phyloP scores from a whole-genome alignment of 2,329 filamentous ascomycete genomes.

The Penicillium polonicum region DNA sequence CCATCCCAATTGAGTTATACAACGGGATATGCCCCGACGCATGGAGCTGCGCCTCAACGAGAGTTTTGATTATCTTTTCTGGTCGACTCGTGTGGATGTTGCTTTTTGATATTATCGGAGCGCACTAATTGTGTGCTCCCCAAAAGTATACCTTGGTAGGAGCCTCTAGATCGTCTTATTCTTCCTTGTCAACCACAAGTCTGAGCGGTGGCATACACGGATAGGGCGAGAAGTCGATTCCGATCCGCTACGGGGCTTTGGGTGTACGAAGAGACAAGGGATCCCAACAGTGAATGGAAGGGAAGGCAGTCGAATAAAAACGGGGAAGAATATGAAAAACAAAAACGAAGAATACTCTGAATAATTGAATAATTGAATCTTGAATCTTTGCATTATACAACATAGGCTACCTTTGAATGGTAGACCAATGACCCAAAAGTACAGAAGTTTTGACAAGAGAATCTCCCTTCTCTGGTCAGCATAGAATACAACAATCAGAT shows the following conservation, averaged over 20 bases:
- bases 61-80: conserved; percentile 24
- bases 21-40: conserved; percentile 27
- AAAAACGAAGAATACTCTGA: not conserved
- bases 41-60: conserved; percentile 30
- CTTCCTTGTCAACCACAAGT: not conserved
- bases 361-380: not conserved
- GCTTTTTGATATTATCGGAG: not conserved
- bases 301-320: not conserved
- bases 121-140: not conserved
- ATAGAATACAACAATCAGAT: not conserved
- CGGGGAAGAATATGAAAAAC: not conserved
- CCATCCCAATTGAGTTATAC: conserved; percentile 32
- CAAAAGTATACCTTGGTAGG: conserved; percentile 9
- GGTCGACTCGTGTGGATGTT: not conserved
- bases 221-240: not conserved
- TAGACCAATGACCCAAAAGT: not conserved
- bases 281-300: not conserved
- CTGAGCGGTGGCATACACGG: not conserved
- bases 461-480: not conserved
- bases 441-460: not conserved
- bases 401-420: too few species aligned
- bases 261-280: not conserved
- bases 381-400: not conserved
- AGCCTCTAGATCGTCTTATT: not conserved
- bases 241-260: too few species aligned